Percentiles rank a stretch among this genome's conserved stretches.
Conservation (phyloP, 73 alveolate genomes). For the Diophrys sp. region DNA sequence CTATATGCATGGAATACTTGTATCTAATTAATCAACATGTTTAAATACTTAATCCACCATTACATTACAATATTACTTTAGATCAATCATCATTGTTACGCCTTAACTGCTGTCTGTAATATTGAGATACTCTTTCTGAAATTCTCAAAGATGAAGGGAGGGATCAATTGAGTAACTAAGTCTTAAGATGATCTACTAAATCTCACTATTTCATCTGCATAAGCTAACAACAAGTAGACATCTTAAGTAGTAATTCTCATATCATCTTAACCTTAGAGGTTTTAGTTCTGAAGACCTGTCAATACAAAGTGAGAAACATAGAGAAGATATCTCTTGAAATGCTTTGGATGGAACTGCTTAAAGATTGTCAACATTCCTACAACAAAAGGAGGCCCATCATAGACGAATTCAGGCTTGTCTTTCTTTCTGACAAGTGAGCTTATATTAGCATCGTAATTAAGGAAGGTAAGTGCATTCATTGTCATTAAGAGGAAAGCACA, state of each 20-base stretch:
- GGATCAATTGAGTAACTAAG: background rate
- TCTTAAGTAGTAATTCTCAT: background rate
- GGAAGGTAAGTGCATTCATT: constrained; percentile 28
- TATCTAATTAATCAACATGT: too few relatives aligned
- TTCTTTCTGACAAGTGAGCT: constrained; percentile 33
- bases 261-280: background rate
- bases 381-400: constrained; percentile 62
- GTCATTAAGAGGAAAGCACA: constrained; percentile 32
- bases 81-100: background rate
- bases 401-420: constrained; percentile 16
- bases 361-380: constrained; percentile 53
- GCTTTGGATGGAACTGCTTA: constrained; percentile 47
- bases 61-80: too few relatives aligned
- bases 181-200: background rate
- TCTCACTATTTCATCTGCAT: constrained; percentile 9
- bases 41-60: too few relatives aligned
- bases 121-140: constrained; percentile 4
- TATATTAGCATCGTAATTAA: constrained; percentile 33
- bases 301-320: constrained; percentile 35
- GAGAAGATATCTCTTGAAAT: constrained; percentile 41
- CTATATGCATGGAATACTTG: too few relatives aligned
- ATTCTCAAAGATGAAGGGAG: constrained; percentile 13
- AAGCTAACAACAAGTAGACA: constrained; percentile 5
- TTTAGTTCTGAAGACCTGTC: background rate
- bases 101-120: background rate